A percentile compares a stretch with the other conserved stretches of the same genome.
Evolutionary conservation across 345 rosid genomes (phyloP).

Genomic region (Trapa incisa): DNA sequence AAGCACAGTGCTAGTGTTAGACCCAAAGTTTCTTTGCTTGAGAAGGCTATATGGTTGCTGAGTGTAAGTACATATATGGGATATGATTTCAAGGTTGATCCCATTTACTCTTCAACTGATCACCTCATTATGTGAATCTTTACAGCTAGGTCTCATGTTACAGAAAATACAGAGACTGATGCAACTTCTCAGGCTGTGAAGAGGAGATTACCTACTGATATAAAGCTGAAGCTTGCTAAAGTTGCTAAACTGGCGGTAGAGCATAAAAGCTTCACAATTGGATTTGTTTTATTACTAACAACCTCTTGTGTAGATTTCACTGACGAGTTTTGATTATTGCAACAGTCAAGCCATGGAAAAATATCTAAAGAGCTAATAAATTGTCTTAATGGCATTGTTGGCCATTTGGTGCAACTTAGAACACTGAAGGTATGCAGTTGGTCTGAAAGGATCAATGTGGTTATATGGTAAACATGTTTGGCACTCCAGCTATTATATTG

Average conservation of each 20-base stretch:
- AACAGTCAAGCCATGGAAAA: slow-evolving; percentile 72
- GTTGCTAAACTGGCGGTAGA: slow-evolving; percentile 21
- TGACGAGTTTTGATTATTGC: slow-evolving; percentile 11
- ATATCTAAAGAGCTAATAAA: slow-evolving; percentile 64
- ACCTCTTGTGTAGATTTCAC: background rate
- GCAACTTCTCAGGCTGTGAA: slow-evolving; percentile 23
- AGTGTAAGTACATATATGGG: slow-evolving; percentile 44
- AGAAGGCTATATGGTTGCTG: slow-evolving; percentile 84
- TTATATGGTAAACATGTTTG: background rate
- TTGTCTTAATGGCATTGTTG: slow-evolving; percentile 81
- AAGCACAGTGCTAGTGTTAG: slow-evolving; percentile 47
- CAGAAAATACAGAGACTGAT: slow-evolving; percentile 77
- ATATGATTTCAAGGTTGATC: slow-evolving; percentile 3
- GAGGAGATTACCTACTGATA: slow-evolving; percentile 21
- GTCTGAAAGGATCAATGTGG: background rate
- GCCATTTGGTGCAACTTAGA: slow-evolving; percentile 82
- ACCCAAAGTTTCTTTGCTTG: slow-evolving; percentile 60
- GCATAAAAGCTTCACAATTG: background rate
- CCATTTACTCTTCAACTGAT: slow-evolving; percentile 2
- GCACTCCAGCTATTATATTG: background rate
- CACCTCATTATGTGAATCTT: slow-evolving; percentile 12
- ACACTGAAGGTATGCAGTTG: slow-evolving; percentile 61
- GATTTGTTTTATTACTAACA: background rate
- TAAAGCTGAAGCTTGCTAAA: slow-evolving; percentile 21
- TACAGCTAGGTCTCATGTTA: slow-evolving; percentile 68